These are phyloP conservation scores for Aphanocladium album DNA, from an alignment of 2,329 filamentous ascomycete genomes.

Conservation along the genomic window DNA sequence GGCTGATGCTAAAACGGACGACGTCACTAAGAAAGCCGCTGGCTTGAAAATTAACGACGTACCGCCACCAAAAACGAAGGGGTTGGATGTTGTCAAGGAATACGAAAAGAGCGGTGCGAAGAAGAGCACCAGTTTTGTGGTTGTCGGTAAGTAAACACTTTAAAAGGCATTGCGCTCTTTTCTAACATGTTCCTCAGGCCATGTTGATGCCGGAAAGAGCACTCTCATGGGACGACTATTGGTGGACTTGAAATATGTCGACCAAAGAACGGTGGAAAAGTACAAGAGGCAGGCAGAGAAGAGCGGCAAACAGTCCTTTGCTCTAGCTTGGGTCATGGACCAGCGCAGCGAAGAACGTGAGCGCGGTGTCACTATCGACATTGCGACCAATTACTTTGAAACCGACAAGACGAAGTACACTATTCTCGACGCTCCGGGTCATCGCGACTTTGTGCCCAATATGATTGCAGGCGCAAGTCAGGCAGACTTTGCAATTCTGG, in stretches of 20 bases:
- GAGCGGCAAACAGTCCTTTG: slow-evolving; percentile 92
- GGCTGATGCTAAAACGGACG: slow-evolving; percentile 16
- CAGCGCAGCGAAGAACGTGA: slow-evolving; percentile 83
- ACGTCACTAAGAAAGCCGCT: slow-evolving; percentile 26
- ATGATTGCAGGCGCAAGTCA: slow-evolving; percentile 98
- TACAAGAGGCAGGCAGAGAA: slow-evolving; percentile 84
- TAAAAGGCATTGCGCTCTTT: background rate
- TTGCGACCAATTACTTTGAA: slow-evolving; percentile 91
- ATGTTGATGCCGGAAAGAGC: slow-evolving; percentile 96
- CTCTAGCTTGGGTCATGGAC: slow-evolving; percentile 94
- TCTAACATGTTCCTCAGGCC: slow-evolving; percentile 51
- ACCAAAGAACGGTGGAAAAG: slow-evolving; percentile 82
- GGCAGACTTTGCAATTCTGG: slow-evolving; percentile 90
- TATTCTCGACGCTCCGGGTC: slow-evolving; percentile 90
- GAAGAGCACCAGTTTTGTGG: slow-evolving; percentile 82
- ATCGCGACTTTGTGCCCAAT: slow-evolving; percentile 94
- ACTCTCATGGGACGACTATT: slow-evolving; percentile 95
- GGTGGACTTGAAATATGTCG: slow-evolving; percentile 81
- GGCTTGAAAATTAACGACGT: slow-evolving; percentile 44
- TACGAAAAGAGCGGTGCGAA: slow-evolving; percentile 72
- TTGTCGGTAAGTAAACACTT: slow-evolving; percentile 62
- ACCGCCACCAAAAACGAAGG: slow-evolving; percentile 64
- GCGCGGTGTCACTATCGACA: slow-evolving; percentile 92
- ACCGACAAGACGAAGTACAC: slow-evolving; percentile 85
- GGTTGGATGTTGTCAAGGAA: slow-evolving; percentile 78